These are phyloP conservation scores for Cordyceps javanica DNA, from an alignment of 2,329 filamentous ascomycete species.

Conservation along the genomic window DNA sequence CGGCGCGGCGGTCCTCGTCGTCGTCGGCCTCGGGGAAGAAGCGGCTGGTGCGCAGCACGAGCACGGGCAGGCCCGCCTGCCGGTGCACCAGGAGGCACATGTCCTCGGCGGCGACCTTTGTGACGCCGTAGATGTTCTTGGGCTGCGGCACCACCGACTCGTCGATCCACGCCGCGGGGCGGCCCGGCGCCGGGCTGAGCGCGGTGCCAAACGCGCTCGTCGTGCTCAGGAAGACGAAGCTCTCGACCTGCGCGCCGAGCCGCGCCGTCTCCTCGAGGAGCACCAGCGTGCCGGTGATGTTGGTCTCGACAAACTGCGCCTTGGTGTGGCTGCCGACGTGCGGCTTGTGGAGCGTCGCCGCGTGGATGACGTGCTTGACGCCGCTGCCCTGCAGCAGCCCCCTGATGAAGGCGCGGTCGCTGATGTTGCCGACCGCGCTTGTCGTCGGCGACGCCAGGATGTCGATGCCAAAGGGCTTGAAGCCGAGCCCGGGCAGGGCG, in stretches of 20 bases:
- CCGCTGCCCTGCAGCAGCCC: conserved; percentile 25
- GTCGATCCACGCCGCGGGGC: conserved; percentile 38
- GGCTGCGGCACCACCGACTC: conserved; percentile 34
- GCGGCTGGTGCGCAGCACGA: conserved; percentile 40
- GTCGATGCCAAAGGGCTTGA: conserved; percentile 38
- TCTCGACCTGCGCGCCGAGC: conserved; percentile 22
- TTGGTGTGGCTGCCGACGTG: conserved; percentile 40
- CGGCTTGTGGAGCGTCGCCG: conserved; percentile 42
- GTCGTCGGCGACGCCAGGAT: conserved; percentile 33
- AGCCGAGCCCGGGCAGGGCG: conserved; percentile 31
- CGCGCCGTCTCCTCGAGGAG: conserved; percentile 35
- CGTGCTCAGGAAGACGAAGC: conserved; percentile 40
- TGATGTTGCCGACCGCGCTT: conserved; percentile 30
- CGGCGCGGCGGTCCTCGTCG: conserved; percentile 32
- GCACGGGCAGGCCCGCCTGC: conserved; percentile 32
- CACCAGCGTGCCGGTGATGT: conserved; percentile 36
- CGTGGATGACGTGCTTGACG: conserved; percentile 37
- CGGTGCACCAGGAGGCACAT: conserved; percentile 36
- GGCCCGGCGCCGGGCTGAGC: conserved; percentile 28
- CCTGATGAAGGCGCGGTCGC: conserved; percentile 28
- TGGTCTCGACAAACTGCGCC: conserved; percentile 37
- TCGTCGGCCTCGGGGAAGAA: conserved; percentile 45
- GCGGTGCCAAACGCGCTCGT: conserved; percentile 40
- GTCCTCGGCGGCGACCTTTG: conserved; percentile 43
- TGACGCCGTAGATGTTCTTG: conserved; percentile 45